Evolutionary conservation across 352 stramenopile genomes (phyloP).

Genomic region (Globisporangium splendens): DNA sequence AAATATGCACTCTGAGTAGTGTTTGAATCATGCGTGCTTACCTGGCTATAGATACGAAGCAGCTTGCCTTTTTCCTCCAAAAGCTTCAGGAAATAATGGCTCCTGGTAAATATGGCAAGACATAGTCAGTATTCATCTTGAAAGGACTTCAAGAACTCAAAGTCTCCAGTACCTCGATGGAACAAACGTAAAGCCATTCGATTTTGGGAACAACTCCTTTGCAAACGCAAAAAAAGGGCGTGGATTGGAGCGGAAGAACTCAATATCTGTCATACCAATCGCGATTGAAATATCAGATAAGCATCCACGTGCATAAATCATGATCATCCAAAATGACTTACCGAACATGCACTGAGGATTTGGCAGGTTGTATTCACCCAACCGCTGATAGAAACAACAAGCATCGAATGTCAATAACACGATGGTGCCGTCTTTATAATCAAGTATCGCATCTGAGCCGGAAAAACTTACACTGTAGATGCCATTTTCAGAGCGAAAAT

Average conservation of each 20-base stretch:
- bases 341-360: slow-evolving; percentile 88
- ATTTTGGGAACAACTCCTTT: slow-evolving; percentile 81
- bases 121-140: neutral
- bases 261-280: slow-evolving; percentile 82
- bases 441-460: neutral
- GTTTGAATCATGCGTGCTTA: slow-evolving; percentile 11
- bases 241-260: slow-evolving; percentile 96
- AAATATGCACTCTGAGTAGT: too few relatives aligned
- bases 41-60: slow-evolving; percentile 90
- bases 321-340: slow-evolving; percentile 17
- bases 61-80: slow-evolving; percentile 92
- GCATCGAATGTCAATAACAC: slow-evolving; percentile 1
- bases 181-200: slow-evolving; percentile 79
- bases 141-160: neutral
- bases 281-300: neutral
- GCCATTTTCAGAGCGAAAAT: slow-evolving; percentile 95
- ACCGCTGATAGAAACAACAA: slow-evolving; percentile 29
- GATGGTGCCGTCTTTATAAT: neutral
- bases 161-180: slow-evolving; percentile 36
- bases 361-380: slow-evolving; percentile 78
- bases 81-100: slow-evolving; percentile 95
- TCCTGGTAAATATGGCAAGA: slow-evolving; percentile 24
- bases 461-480: slow-evolving; percentile 84
- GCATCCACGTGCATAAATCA: neutral
- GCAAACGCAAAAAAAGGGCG: slow-evolving; percentile 97